Conservation (phyloP, 768 basidiomycete species). For the Podaxis sp. region DNA sequence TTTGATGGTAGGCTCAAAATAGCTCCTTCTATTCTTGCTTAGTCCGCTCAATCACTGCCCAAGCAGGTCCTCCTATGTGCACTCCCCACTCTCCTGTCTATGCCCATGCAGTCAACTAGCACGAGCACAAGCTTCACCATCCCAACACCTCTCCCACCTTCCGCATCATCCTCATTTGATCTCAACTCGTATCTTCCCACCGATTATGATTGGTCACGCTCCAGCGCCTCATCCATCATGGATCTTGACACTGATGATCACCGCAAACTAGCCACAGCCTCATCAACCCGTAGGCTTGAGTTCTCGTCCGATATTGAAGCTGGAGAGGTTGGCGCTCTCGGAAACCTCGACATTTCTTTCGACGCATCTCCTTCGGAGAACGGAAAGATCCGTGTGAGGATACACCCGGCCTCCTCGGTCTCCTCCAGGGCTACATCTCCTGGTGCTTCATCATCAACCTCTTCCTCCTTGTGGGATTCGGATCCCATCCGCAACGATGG, state of each 20-base stretch:
- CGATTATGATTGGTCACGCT: conserved; percentile 57
- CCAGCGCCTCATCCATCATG: conserved; percentile 28
- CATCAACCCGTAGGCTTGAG: conserved; percentile 50
- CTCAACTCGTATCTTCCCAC: conserved; percentile 47
- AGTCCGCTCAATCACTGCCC: conserved; percentile 18
- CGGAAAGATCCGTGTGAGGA: conserved; percentile 73
- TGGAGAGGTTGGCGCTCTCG: conserved; percentile 46
- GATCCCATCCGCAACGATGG: conserved; percentile 14
- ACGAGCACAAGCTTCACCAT: conserved; percentile 57
- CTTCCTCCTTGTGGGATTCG: conserved; percentile 21
- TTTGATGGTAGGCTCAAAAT: conserved; percentile 28
- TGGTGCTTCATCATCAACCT: conserved; percentile 18
- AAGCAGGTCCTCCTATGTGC: conserved; percentile 74
- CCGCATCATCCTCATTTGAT: conserved; percentile 44
- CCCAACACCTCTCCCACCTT: conserved; percentile 45
- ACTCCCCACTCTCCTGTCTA: conserved; percentile 70
- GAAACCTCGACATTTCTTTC: conserved; percentile 70
- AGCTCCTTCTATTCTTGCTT: conserved; percentile 14
- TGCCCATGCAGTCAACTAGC: conserved; percentile 55
- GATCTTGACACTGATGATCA: conserved; percentile 29
- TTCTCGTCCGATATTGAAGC: conserved; percentile 52
- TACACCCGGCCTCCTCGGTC: conserved; percentile 57
- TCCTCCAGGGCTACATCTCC: conserved; percentile 42
- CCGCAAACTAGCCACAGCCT: conserved; percentile 30
- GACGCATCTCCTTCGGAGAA: conserved; percentile 63